A percentile compares a stretch with the other conserved stretches of the same genome.
Evolutionary conservation across 202 grass and related monocot species (phyloP).

Genomic region (Elaeis oleifera): DNA sequence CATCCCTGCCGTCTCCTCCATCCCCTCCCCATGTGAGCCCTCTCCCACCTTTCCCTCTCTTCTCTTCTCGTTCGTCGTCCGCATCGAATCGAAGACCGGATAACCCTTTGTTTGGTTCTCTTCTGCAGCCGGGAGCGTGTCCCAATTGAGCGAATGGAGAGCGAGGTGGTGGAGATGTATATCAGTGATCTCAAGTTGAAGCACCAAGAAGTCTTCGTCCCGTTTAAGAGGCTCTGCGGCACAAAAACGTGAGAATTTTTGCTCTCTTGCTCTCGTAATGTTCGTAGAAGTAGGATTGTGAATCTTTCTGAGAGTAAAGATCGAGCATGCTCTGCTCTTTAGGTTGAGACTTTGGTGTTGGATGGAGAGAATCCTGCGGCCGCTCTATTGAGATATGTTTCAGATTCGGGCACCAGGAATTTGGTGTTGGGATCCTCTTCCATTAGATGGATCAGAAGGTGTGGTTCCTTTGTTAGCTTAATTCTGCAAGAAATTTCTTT

Average conservation of each 20-base stretch:
- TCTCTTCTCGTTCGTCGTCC: not conserved
- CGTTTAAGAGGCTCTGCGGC: conserved; percentile 43
- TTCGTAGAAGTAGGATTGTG: too few relatives aligned
- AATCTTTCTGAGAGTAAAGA: too few relatives aligned
- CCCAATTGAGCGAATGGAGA: conserved; percentile 53
- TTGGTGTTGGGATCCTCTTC: conserved; percentile 56
- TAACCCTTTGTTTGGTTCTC: not conserved
- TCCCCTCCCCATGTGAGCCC: conserved; percentile 64
- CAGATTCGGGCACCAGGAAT: conserved; percentile 48
- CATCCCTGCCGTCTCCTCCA: conserved; percentile 55
- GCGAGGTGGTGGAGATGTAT: conserved; percentile 58
- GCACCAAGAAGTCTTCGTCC: conserved; percentile 52
- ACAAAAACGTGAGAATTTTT: conserved; percentile 39
- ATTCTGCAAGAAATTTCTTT: not conserved
- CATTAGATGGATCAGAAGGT: not conserved
- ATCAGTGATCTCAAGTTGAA: conserved; percentile 40
- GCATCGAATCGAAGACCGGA: not conserved
- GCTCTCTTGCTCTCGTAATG: not conserved
- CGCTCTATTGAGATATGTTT: conserved; percentile 49
- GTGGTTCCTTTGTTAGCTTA: conserved; percentile 2
- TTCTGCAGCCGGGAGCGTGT: conserved; percentile 56
- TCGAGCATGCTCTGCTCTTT: not conserved
- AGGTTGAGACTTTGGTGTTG: conserved; percentile 79
- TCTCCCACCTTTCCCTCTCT: not conserved
- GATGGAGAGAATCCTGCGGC: conserved; percentile 53